Conservation (phyloP, 768 basidiomycete species). For the Agaricus subrufescens region DNA sequence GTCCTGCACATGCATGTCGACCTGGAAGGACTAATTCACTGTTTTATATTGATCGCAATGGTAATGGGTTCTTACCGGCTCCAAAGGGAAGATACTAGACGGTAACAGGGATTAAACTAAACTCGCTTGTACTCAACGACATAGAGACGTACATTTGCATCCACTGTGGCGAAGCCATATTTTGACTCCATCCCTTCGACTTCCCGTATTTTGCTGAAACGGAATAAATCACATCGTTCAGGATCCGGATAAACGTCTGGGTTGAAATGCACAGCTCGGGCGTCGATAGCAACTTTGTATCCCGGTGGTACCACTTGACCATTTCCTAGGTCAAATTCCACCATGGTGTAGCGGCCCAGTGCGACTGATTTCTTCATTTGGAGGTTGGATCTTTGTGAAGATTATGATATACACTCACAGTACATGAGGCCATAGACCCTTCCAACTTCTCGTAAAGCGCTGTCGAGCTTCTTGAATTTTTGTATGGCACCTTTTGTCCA, state of each 20-base stretch:
- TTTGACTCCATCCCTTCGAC: conserved; percentile 23
- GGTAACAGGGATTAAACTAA: neutral
- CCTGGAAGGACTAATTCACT: conserved; percentile 16
- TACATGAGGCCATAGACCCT: conserved; percentile 29
- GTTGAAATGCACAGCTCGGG: conserved; percentile 30
- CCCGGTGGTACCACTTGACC: conserved; percentile 27
- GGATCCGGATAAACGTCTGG: conserved; percentile 30
- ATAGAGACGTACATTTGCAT: conserved; percentile 24
- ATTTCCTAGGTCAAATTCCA: conserved; percentile 24
- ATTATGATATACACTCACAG: conserved; percentile 15
- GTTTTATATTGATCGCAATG: neutral
- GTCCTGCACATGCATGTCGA: conserved; percentile 32
- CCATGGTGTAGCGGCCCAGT: conserved; percentile 23
- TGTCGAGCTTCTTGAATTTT: conserved; percentile 31
- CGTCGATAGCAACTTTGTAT: conserved; percentile 27
- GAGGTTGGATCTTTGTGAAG: neutral
- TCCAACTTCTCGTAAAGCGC: conserved; percentile 30
- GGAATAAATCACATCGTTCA: conserved; percentile 28
- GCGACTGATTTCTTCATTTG: conserved; percentile 20
- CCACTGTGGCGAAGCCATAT: conserved; percentile 29
- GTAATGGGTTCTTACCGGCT: conserved; percentile 21
- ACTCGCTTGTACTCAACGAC: neutral
- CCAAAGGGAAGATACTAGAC: conserved; percentile 34
- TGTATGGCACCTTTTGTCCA: conserved; percentile 30
- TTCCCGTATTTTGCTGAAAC: conserved; percentile 30